Conservation (phyloP, 257 asterid species). For the Cordia subcordata region DNA sequence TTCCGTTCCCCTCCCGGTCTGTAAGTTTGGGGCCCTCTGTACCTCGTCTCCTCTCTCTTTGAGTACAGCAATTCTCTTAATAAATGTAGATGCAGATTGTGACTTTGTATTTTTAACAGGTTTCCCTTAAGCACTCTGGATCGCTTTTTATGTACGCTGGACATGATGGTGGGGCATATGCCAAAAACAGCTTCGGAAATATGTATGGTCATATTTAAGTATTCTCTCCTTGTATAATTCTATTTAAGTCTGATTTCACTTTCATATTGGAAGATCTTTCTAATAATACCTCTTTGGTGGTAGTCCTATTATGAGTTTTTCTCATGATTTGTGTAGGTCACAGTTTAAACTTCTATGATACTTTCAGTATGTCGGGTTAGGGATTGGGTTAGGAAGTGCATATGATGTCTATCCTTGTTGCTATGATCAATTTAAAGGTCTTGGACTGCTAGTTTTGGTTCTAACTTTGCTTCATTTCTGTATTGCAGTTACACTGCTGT, state of each 20-base stretch:
- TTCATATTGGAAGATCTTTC: background rate
- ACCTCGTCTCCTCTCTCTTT: too few relatives aligned
- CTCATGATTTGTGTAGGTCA: too few relatives aligned
- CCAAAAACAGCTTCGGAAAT: constrained; percentile 93
- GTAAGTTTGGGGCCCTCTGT: too few relatives aligned
- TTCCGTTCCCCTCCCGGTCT: too few relatives aligned
- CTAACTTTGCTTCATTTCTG: background rate
- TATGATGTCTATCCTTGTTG: background rate
- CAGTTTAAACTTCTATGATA: too few relatives aligned
- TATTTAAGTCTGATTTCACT: constrained; percentile 5
- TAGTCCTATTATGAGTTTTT: too few relatives aligned
- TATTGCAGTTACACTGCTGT: constrained; percentile 83
- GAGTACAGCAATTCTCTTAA: too few relatives aligned
- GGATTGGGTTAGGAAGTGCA: too few relatives aligned
- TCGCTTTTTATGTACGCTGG: constrained; percentile 99
- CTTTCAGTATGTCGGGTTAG: too few relatives aligned
- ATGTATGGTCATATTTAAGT: constrained; percentile 44
- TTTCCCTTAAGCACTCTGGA: constrained; percentile 95
- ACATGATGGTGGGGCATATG: constrained; percentile 94
- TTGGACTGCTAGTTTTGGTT: background rate
- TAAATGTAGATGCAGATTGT: background rate
- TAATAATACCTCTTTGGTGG: background rate
- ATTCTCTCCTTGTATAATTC: background rate
- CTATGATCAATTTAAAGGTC: too few relatives aligned
- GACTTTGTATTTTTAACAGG: constrained; percentile 36